These are phyloP conservation scores for Candida gorgasii DNA, from an alignment of 805 yeast species.

Conservation along the genomic window DNA sequence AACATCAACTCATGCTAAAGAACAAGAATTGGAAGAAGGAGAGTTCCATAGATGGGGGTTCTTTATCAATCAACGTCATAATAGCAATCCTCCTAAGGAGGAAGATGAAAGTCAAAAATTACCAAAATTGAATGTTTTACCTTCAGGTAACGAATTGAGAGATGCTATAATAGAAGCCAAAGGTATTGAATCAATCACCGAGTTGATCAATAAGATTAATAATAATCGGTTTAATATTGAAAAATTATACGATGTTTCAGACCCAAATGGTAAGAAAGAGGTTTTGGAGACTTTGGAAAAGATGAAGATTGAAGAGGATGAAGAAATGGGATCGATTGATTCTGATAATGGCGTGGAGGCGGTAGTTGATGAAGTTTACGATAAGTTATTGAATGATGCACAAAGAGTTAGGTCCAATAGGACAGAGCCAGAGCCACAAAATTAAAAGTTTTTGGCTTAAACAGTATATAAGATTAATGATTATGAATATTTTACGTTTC, in stretches of 20 bases:
- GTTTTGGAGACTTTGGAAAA: conserved; percentile 20
- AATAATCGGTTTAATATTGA: conserved; percentile 53
- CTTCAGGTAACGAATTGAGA: conserved; percentile 55
- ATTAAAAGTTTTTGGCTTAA: background rate
- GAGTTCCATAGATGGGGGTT: conserved; percentile 86
- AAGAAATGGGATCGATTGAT: conserved; percentile 30
- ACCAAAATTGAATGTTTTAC: conserved; percentile 43
- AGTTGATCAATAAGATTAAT: conserved; percentile 65
- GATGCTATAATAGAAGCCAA: conserved; percentile 71
- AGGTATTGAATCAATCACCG: conserved; percentile 69
- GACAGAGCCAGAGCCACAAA: background rate
- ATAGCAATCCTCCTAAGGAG: conserved; percentile 17
- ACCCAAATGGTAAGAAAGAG: conserved; percentile 19
- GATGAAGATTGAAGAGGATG: conserved; percentile 19
- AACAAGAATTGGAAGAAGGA: conserved; percentile 89
- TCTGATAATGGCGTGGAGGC: conserved; percentile 26
- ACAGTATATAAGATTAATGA: conserved; percentile 1
- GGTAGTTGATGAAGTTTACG: conserved; percentile 73
- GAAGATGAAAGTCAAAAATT: conserved; percentile 14
- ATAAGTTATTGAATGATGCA: conserved; percentile 67
- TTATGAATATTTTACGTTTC: no score
- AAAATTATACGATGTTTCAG: conserved; percentile 41
- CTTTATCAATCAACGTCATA: conserved; percentile 64
- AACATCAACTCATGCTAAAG: conserved; percentile 66
- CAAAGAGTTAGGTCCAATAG: conserved; percentile 59